Evolutionary conservation across 441 rosid genomes (phyloP), one percentile per base, ranked within the genome.

Genomic region (Populus hybrid): DNA sequence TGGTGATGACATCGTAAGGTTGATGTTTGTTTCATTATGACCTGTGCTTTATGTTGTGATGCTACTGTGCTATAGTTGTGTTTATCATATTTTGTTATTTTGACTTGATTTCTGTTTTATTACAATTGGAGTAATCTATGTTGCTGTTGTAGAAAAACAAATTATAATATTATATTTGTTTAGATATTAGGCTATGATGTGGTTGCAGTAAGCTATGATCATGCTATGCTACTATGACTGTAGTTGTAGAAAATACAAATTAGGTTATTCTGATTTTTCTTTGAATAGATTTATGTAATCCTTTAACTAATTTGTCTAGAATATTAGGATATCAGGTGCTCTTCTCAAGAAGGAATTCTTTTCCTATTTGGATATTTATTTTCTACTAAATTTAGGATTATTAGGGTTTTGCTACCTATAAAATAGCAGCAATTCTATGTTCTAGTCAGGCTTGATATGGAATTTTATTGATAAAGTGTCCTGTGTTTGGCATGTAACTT

Each of bases 1-100:
- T 84, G 97, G 99, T 61, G 99, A 97, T 89, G 99, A 97, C 85
- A 97, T 97, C 56, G 99, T 92, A 82, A 97, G 99, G 99, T 97
- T 86, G 89, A 78, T 83, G 31, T 14, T 74, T 86, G 64, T 75
- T 79, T 76, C 76, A 33, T 85, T 74, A 29, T 72, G 68, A n/a
- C n/a, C n/a, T n/a, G n/a, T n/a, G 40, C 35, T 56, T 21, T 74
- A 4, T 2, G 9, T 61, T 74, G 9, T 16, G 69, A 65, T 12
- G 69, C 61, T 53, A 53, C 7, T 53, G n/a, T 53, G 50, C 50
- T 5, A 53, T 50, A 4, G n/a, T 5, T 53, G 2, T 53, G 21
- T 6, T 53, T 16, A 16, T 53, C 21, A 53, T 53, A 4, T 53
- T 16, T 4, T 53, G 59, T 53, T 53, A 50, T 14, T 50, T 50